These are phyloP conservation scores for Suillus tomentosus DNA, from an alignment of 768 basidiomycete species.

Conservation along the genomic window DNA sequence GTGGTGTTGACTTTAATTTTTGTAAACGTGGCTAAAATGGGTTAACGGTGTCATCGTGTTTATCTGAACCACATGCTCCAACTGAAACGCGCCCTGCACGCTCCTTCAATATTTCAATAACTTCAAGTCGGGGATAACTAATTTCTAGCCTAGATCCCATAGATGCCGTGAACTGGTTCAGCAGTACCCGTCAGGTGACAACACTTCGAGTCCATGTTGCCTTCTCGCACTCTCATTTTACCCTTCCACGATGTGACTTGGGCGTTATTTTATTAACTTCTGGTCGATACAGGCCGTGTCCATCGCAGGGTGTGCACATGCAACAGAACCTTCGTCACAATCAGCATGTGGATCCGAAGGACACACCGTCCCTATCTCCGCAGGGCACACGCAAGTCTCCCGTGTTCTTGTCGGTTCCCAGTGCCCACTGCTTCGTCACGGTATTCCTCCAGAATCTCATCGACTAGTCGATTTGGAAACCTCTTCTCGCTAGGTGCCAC, in stretches of 20 bases:
- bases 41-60: neutral
- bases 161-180: constrained; percentile 7
- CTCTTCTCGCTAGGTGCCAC: neutral
- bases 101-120: constrained; percentile 9
- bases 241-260: neutral
- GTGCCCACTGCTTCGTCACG: constrained; percentile 2
- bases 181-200: constrained; percentile 1
- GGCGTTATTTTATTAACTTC: constrained; percentile 7
- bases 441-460: neutral
- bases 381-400: constrained; percentile 6
- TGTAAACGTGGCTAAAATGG: constrained; percentile 19
- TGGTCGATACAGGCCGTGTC: constrained; percentile 7
- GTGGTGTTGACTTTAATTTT: constrained; percentile 19
- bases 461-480: constrained; percentile 7
- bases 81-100: constrained; percentile 14
- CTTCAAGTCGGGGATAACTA: constrained; percentile 6
- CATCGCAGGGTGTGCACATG: constrained; percentile 12
- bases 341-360: constrained; percentile 14
- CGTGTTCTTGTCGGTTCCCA: constrained; percentile 9
- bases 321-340: constrained; percentile 9
- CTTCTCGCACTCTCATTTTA: constrained; percentile 7
- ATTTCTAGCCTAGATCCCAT: neutral
- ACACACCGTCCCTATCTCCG: constrained; percentile 15
- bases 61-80: constrained; percentile 17
- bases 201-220: constrained; percentile 4